phyloP scores from a whole-genome alignment of 2,329 filamentous ascomycete species.

The Fusarium sp. region DNA sequence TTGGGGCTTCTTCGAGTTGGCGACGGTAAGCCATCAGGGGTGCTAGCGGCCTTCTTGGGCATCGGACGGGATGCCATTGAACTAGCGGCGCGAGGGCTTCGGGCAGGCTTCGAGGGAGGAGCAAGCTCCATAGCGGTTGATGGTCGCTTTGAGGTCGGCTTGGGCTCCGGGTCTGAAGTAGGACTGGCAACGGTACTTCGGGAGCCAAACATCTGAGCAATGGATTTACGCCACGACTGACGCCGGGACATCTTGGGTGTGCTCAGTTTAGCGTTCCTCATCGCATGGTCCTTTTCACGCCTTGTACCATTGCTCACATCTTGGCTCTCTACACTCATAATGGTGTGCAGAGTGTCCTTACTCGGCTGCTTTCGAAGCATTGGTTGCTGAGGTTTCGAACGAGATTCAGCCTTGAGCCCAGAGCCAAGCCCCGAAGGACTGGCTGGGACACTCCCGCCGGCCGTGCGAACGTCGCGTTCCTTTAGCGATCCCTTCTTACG shows the following conservation, averaged over 20 bases:
- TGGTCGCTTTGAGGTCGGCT: constrained; percentile 17
- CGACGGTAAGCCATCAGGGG: constrained; percentile 10
- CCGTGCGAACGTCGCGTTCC: constrained; percentile 18
- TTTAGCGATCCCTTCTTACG: constrained; percentile 38
- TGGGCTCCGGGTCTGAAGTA: constrained; percentile 2
- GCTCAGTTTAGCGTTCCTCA: not conserved
- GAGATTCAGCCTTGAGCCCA: constrained; percentile 29
- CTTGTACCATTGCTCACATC: constrained; percentile 43
- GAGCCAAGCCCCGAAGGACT: constrained; percentile 37
- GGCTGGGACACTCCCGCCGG: constrained; percentile 43
- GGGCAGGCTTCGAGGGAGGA: not conserved
- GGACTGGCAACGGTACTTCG: constrained; percentile 25
- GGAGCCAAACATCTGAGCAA: constrained; percentile 33
- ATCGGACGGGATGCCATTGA: constrained; percentile 7
- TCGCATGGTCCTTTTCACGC: constrained; percentile 12
- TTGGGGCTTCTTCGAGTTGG: constrained; percentile 7
- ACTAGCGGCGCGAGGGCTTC: constrained; percentile 7
- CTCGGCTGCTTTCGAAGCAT: constrained; percentile 55
- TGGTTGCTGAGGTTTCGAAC: constrained; percentile 52
- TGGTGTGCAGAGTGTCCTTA: constrained; percentile 61
- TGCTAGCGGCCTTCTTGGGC: constrained; percentile 12
- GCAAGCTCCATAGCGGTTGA: constrained; percentile 19
- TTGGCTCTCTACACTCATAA: constrained; percentile 61
- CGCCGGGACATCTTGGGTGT: constrained; percentile 21
- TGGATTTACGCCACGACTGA: constrained; percentile 34